A percentile compares a stretch with the other conserved stretches of the same genome.
These are phyloP conservation scores for Verticillium zaregamsianum DNA, from an alignment of 2,329 filamentous ascomycete genomes.

Conservation along the genomic window DNA sequence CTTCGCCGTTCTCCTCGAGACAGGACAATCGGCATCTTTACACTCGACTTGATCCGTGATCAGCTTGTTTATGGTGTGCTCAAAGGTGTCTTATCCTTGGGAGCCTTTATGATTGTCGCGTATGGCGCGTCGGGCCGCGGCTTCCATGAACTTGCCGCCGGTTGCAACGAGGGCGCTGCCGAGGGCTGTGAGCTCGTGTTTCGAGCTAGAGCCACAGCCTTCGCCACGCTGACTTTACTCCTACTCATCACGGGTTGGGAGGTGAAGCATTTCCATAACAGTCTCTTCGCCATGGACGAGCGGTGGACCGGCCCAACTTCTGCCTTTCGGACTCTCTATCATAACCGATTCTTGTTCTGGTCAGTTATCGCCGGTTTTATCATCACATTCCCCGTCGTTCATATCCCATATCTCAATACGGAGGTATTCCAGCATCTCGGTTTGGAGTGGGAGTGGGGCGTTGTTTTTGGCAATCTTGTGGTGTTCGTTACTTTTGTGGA, in stretches of 20 bases:
- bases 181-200: conserved; percentile 52
- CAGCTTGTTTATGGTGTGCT: conserved; percentile 63
- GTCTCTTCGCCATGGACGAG: conserved; percentile 63
- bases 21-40: conserved; percentile 58
- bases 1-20: conserved; percentile 61
- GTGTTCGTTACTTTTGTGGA: conserved; percentile 63
- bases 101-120: conserved; percentile 55
- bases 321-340: conserved; percentile 58
- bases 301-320: conserved; percentile 43
- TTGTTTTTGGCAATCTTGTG: conserved; percentile 56
- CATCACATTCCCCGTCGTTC: conserved; percentile 59
- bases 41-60: conserved; percentile 59
- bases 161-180: conserved; percentile 54
- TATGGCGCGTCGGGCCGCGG: conserved; percentile 48
- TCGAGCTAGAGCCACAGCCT: conserved; percentile 63
- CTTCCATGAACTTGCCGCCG: conserved; percentile 45
- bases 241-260: conserved; percentile 70
- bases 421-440: conserved; percentile 66
- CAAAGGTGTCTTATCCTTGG: conserved; percentile 59
- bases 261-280: conserved; percentile 66
- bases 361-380: conserved; percentile 56
- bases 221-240: conserved; percentile 64
- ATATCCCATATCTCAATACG: conserved; percentile 63
- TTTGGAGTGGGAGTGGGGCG: conserved; percentile 69
- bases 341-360: conserved; percentile 65